phyloP scores from a whole-genome alignment of 495 filamentous ascomycete genomes.

The Hyaloscypha bicolor region DNA sequence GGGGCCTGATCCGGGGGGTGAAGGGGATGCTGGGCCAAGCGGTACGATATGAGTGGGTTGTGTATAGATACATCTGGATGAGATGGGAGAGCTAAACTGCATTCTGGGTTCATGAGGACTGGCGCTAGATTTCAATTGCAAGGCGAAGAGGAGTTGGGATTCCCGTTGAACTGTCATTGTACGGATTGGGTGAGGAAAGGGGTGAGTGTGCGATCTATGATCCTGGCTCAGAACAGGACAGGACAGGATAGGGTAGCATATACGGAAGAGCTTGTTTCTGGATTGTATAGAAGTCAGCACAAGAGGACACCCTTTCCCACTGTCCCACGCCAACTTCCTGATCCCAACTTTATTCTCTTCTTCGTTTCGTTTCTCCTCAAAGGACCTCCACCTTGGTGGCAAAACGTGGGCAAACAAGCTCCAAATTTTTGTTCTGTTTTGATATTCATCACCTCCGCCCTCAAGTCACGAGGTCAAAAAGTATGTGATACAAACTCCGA shows the following conservation, averaged over 20 bases:
- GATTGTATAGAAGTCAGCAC: neutral
- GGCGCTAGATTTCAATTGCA: neutral
- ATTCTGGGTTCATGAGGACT: neutral
- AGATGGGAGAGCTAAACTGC: neutral
- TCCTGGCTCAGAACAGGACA: neutral
- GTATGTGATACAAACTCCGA: no score
- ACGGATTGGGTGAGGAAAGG: neutral
- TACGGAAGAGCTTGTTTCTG: neutral
- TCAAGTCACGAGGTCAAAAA: no score
- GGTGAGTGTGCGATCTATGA: neutral
- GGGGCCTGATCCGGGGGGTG: slow-evolving; percentile 7
- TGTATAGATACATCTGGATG: neutral
- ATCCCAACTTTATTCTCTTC: neutral
- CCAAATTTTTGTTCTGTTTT: no score
- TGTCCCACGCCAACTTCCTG: neutral
- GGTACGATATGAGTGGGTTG: neutral
- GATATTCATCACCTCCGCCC: no score
- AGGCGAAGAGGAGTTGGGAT: neutral
- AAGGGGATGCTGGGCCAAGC: slow-evolving; percentile 15
- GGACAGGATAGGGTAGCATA: neutral
- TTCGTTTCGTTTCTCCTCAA: neutral
- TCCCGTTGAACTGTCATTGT: neutral
- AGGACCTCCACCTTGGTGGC: no score
- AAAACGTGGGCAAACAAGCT: no score
- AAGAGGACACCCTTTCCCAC: neutral